Evolutionary conservation across 257 asterid species (phyloP).

Genomic region (Gynochthodes officinalis): DNA sequence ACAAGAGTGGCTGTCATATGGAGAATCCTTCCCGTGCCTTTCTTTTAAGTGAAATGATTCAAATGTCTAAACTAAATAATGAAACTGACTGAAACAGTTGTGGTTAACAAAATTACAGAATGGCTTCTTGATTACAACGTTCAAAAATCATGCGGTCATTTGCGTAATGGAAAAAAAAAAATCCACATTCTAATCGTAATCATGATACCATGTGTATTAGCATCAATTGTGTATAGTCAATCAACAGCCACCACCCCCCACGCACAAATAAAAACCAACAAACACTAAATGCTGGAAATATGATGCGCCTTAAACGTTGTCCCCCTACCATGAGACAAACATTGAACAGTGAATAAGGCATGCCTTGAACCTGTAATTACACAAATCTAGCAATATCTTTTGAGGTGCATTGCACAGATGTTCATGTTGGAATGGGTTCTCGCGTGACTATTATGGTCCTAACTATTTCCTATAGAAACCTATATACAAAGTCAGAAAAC

Average conservation of each 20-base stretch:
- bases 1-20: slow-evolving; percentile 11
- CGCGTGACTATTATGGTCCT: neutral
- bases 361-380: slow-evolving; percentile 13
- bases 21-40: neutral
- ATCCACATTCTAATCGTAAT: slow-evolving; percentile 37
- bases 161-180: slow-evolving; percentile 33
- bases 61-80: slow-evolving; percentile 11
- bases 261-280: slow-evolving; percentile 12
- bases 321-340: slow-evolving; percentile 45
- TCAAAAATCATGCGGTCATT: neutral
- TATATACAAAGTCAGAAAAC: neutral
- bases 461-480: neutral
- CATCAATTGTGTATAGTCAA: slow-evolving; percentile 16
- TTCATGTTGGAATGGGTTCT: neutral
- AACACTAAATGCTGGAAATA: slow-evolving; percentile 21
- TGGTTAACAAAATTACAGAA: slow-evolving; percentile 8
- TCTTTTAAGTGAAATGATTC: neutral
- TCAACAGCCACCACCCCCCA: neutral
- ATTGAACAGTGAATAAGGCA: slow-evolving; percentile 17
- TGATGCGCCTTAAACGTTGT: slow-evolving; percentile 38
- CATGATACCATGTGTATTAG: slow-evolving; percentile 40
- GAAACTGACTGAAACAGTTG: slow-evolving; percentile 22
- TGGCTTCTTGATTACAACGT: slow-evolving; percentile 23
- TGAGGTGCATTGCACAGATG: neutral
- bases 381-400: slow-evolving; percentile 15